These are phyloP conservation scores for Nemania sp. DNA, from an alignment of 2,329 filamentous ascomycete species.

Conservation along the genomic window DNA sequence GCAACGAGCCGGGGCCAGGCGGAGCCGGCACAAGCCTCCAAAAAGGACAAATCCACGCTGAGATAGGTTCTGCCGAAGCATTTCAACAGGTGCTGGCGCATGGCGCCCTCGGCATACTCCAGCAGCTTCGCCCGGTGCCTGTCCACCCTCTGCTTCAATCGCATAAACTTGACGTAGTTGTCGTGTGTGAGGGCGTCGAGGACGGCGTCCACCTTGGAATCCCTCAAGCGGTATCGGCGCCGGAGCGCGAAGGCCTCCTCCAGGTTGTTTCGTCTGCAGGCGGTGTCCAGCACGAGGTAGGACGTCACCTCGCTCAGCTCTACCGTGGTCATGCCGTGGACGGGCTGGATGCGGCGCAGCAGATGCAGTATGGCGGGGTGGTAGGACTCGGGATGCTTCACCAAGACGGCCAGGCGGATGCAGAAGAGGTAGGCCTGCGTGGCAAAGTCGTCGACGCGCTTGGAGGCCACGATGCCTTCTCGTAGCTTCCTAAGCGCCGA, in stretches of 20 bases:
- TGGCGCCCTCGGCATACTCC: constrained; percentile 76
- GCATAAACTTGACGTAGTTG: constrained; percentile 81
- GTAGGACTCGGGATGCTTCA: constrained; percentile 84
- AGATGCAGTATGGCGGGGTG: constrained; percentile 84
- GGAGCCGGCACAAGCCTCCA: constrained; percentile 70
- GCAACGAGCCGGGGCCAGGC: constrained; percentile 73
- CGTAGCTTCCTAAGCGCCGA: constrained; percentile 88
- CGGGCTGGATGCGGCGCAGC: constrained; percentile 70
- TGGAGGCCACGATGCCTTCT: constrained; percentile 82
- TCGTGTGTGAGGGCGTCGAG: constrained; percentile 75
- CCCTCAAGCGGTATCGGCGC: constrained; percentile 63
- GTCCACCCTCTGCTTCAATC: constrained; percentile 72
- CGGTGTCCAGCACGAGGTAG: constrained; percentile 85
- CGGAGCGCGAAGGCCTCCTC: constrained; percentile 73
- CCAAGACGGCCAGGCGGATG: constrained; percentile 80
- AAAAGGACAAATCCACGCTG: constrained; percentile 66
- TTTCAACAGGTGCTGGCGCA: constrained; percentile 79
- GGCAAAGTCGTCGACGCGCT: constrained; percentile 78
- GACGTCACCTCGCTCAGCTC: constrained; percentile 79
- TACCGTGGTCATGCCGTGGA: constrained; percentile 68
- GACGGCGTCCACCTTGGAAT: constrained; percentile 69
- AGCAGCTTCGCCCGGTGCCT: constrained; percentile 79
- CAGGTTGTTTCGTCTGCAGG: constrained; percentile 79
- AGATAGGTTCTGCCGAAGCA: constrained; percentile 85
- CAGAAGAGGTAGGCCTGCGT: constrained; percentile 91